Conservation (phyloP, 495 filamentous ascomycete species). For the Daldinia decipiens region DNA sequence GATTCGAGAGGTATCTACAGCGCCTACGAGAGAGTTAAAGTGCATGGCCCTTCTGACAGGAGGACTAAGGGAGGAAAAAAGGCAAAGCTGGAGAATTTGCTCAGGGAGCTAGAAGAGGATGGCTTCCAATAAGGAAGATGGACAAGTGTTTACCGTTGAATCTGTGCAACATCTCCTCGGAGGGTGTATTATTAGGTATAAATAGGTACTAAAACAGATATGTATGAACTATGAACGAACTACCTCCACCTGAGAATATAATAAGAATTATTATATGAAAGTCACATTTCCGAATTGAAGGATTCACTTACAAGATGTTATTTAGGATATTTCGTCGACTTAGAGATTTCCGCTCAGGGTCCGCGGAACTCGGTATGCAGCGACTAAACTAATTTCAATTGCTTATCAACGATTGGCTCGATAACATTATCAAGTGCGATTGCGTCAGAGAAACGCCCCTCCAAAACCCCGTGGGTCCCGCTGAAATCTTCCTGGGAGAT, state of each 20-base stretch:
- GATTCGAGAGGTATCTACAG: slow-evolving; percentile 49
- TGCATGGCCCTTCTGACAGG: slow-evolving; percentile 50
- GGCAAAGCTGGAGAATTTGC: slow-evolving; percentile 56
- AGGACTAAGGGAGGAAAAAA: slow-evolving; percentile 64
- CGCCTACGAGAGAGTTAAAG: slow-evolving; percentile 47
- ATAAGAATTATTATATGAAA: neutral
- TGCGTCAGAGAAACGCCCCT: slow-evolving; percentile 39
- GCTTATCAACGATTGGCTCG: slow-evolving; percentile 27
- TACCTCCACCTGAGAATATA: neutral
- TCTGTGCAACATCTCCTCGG: slow-evolving; percentile 1
- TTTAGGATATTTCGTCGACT: slow-evolving; percentile 12
- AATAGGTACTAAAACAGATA: neutral
- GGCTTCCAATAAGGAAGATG: slow-evolving; percentile 21
- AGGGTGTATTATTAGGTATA: neutral
- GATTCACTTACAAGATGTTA: slow-evolving; percentile 2
- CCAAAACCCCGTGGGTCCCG: slow-evolving; percentile 16
- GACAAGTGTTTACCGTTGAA: neutral
- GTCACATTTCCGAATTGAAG: neutral
- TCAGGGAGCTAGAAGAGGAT: slow-evolving; percentile 53
- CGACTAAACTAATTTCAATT: slow-evolving; percentile 6
- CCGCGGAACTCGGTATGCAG: slow-evolving; percentile 42
- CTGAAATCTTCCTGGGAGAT: slow-evolving; percentile 30
- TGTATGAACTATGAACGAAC: neutral
- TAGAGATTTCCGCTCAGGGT: slow-evolving; percentile 30
- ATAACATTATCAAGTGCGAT: slow-evolving; percentile 28